Conservation (phyloP, 345 rosid species). For the Zanthoxylum bungeanum region DNA sequence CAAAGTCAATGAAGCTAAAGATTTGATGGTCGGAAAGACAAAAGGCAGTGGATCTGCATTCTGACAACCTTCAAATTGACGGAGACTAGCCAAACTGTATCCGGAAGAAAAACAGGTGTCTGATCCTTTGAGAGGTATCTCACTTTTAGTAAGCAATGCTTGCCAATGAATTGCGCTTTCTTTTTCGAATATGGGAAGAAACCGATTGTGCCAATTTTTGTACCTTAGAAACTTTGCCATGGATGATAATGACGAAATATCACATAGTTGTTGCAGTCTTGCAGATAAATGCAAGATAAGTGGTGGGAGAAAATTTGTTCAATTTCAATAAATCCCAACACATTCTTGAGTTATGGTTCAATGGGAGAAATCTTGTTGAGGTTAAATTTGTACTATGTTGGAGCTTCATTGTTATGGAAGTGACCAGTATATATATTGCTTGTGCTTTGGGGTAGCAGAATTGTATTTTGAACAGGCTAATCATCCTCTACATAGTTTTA, state of each 20-base stretch:
- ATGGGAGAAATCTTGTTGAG: not conserved
- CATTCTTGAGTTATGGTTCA: not conserved
- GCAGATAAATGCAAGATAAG: too few relatives aligned
- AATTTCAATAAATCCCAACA: not conserved
- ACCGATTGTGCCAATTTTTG: not conserved
- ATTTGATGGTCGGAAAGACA: constrained; percentile 74
- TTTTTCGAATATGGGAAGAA: not conserved
- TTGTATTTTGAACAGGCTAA: too few relatives aligned
- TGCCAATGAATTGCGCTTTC: not conserved
- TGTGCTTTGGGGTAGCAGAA: too few relatives aligned
- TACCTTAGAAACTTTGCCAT: not conserved
- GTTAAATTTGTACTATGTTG: not conserved
- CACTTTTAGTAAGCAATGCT: not conserved
- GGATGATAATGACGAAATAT: not conserved
- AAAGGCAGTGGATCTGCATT: constrained; percentile 67
- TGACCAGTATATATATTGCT: too few relatives aligned
- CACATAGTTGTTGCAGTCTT: not conserved
- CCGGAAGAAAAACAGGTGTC: not conserved
- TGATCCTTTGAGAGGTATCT: not conserved
- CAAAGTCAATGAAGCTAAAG: constrained; percentile 91
- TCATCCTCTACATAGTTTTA: too few relatives aligned
- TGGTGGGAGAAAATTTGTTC: not conserved
- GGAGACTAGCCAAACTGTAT: not conserved
- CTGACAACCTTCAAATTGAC: constrained; percentile 18
- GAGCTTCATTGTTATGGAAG: not conserved